phyloP scores from a whole-genome alignment of 177 flowering plant species.

The Vitis hybrid region DNA sequence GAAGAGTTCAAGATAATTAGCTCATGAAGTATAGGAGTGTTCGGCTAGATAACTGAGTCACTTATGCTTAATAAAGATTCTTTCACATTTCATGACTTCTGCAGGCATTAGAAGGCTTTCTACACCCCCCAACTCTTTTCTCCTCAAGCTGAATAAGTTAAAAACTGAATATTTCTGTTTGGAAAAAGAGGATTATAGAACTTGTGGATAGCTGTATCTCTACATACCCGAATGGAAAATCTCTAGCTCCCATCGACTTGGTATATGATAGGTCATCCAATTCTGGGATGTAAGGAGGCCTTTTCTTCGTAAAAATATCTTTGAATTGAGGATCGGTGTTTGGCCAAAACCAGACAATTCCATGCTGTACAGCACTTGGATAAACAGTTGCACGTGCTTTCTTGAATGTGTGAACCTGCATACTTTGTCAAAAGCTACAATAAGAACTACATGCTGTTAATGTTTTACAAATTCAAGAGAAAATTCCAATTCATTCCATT shows the following conservation, averaged over 20 bases:
- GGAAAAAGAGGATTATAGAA: background rate
- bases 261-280: slow-evolving; percentile 83
- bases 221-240: slow-evolving; percentile 79
- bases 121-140: too few species aligned
- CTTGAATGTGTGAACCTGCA: slow-evolving; percentile 74
- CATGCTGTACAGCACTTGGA: slow-evolving; percentile 77
- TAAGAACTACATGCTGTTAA: too few species aligned
- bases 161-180: too few species aligned
- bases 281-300: slow-evolving; percentile 76
- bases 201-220: background rate
- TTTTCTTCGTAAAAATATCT: slow-evolving; percentile 53
- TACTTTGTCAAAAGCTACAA: background rate
- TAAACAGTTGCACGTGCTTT: slow-evolving; percentile 81
- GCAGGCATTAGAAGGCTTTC: too few species aligned
- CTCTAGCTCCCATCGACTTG: slow-evolving; percentile 53
- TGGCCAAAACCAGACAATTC: slow-evolving; percentile 97
- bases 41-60: too few species aligned
- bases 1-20: background rate
- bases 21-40: too few species aligned
- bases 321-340: slow-evolving; percentile 59
- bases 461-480: too few species aligned
- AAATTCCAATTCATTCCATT: too few species aligned
- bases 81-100: too few species aligned
- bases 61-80: too few species aligned
- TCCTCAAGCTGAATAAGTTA: too few species aligned